Evolutionary conservation across 1,139 yeast species (phyloP).

Genomic region (Saccharomyces hybrid): DNA sequence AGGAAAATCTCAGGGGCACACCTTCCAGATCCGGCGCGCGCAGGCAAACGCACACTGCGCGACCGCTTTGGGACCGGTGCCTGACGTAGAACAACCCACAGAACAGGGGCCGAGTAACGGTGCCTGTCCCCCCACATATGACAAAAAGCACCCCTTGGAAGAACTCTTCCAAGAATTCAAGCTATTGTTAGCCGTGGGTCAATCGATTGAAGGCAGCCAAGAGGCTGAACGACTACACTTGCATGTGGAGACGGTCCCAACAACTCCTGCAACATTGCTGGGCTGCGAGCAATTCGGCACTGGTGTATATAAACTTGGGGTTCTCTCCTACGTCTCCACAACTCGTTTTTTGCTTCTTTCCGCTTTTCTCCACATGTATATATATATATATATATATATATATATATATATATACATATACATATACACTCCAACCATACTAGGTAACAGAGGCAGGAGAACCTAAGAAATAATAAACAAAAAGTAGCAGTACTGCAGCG

Average conservation of each 20-base stretch:
- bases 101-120: not conserved
- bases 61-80: not conserved
- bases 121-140: not conserved
- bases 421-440: slow-evolving; percentile 39
- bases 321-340: not conserved
- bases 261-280: not conserved
- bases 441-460: not conserved
- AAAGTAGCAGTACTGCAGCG: not conserved
- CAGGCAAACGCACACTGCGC: not conserved
- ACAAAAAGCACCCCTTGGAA: not conserved
- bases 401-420: no score
- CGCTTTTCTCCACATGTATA: not conserved
- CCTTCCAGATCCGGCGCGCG: not conserved
- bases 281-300: not conserved
- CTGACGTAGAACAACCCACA: not conserved
- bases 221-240: not conserved
- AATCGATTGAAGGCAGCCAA: not conserved
- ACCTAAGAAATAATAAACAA: not conserved
- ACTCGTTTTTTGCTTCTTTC: not conserved
- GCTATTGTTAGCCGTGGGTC: not conserved
- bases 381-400: not conserved
- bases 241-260: not conserved
- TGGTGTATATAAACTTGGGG: not conserved
- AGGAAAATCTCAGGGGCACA: not conserved
- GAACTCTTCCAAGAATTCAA: not conserved